Base-by-base conservation (phyloP, 495 filamentous ascomycete genomes). In the Poronia punctata region DNA sequence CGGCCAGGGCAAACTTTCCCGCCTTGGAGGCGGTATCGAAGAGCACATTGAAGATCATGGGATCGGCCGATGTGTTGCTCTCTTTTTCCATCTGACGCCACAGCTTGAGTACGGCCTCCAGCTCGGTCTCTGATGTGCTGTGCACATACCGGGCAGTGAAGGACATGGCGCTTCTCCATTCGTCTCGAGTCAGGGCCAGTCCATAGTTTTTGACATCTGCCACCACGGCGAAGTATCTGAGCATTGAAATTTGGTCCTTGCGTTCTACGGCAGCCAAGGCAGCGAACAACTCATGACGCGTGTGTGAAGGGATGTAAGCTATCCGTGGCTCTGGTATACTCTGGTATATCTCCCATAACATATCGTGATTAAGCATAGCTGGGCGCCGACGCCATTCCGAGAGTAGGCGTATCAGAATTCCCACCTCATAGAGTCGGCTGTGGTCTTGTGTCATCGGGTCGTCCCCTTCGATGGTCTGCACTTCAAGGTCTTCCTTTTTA, bases 11-110 rank as follows among this genome's bases (percentile, higher is more conserved):
- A 38, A 83, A 90, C 50, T 92, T 89, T 15, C 82, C 79, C 1
- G 88, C 78, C 59, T 88, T 93, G 31, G 84, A 76, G 21, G 90
- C 88, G 11, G 85, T 74, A 54, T 95, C 86, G 48, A 95, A 95
- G 20, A 98, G 75, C 38, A 94, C 83, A 59, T 86, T 90, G 67
- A 97, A 95, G 2, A 89, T 90, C 8, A 84, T 80, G 22, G 74
- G 67, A 47, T 78, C 83, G 22, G 68, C 73, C 45, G 64, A 52
- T n/a, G 88, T 59, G 4, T 75, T 71, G 12, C 78, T 78, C n/a
- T 76, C 59, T 19, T 73, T 62, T 59, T 97, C 92, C 83, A 95
- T 95, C 49, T 87, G 76, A 40, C 78, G 77, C 87, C 88, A 97
- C n/a, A 92, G 61, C 22, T 80, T 70, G 12, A 97, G 74, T 1